A percentile compares a stretch with the other conserved stretches of the same genome.
These are phyloP conservation scores for Trichosporon inkin DNA, from an alignment of 1,284 basidiomycete species.

Conservation along the genomic window DNA sequence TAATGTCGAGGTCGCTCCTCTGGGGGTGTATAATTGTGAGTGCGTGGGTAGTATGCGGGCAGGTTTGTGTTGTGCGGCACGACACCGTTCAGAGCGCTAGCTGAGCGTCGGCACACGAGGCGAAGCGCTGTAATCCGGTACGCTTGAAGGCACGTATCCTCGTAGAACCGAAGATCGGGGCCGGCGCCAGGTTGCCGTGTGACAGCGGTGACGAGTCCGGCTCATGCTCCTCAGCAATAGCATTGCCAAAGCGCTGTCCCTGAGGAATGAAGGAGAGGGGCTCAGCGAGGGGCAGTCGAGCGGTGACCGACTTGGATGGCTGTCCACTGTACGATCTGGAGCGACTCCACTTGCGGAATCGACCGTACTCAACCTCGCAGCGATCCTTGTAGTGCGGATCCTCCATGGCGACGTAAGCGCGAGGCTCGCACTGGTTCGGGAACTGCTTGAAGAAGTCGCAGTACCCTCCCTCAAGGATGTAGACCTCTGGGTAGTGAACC, in stretches of 20 bases:
- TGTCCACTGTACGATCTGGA: conserved; percentile 82
- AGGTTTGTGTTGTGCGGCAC: neutral
- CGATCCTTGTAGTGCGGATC: conserved; percentile 76
- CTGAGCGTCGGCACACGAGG: conserved; percentile 18
- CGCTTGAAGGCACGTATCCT: conserved; percentile 32
- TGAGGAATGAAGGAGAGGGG: neutral
- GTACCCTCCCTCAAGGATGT: conserved; percentile 95
- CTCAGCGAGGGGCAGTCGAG: conserved; percentile 14
- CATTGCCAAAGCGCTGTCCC: conserved; percentile 19
- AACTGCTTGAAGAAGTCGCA: conserved; percentile 74
- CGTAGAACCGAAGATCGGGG: conserved; percentile 46
- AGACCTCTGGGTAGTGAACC: conserved; percentile 94
- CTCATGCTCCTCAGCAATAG: conserved; percentile 41
- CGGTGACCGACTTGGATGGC: conserved; percentile 43
- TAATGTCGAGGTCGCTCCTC: neutral
- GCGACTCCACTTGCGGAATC: conserved; percentile 83
- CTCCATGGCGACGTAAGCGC: conserved; percentile 87
- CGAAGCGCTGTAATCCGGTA: conserved; percentile 15
- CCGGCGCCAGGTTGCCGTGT: conserved; percentile 29
- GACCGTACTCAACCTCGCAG: conserved; percentile 78
- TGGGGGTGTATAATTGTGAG: neutral
- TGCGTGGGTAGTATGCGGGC: neutral
- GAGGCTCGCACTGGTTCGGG: conserved; percentile 68
- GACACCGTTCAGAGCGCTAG: neutral
- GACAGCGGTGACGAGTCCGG: conserved; percentile 31